phyloP scores from a whole-genome alignment of 345 rosid species.

The Aethionema arabicum region DNA sequence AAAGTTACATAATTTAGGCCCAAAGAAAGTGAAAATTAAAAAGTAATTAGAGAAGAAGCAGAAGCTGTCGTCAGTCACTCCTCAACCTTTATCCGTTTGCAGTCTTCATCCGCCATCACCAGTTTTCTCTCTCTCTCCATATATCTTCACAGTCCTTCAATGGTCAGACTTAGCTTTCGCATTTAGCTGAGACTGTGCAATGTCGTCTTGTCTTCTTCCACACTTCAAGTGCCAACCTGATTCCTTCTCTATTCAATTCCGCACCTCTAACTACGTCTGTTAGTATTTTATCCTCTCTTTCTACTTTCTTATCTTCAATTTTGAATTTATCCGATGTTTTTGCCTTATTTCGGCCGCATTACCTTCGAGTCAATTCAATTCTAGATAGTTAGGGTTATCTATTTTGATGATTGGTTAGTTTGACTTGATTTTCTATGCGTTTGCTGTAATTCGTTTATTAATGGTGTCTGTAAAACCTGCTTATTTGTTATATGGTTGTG shows the following conservation, averaged over 20 bases:
- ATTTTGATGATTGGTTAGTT: background rate
- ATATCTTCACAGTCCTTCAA: slow-evolving; percentile 34
- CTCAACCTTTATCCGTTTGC: slow-evolving; percentile 33
- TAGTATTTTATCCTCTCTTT: slow-evolving; percentile 20
- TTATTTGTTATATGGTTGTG: background rate
- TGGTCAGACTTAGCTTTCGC: slow-evolving; percentile 35
- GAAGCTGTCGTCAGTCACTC: slow-evolving; percentile 16
- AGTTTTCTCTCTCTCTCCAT: slow-evolving; percentile 28
- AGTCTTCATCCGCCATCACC: slow-evolving; percentile 44
- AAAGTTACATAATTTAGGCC: slow-evolving; percentile 15
- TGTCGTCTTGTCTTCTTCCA: slow-evolving; percentile 74
- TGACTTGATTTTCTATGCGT: background rate
- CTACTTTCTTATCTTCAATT: background rate
- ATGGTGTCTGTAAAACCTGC: background rate
- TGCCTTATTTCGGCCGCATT: background rate
- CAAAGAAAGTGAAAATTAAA: background rate
- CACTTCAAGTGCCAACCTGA: slow-evolving; percentile 92
- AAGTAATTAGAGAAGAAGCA: background rate
- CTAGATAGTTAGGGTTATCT: slow-evolving; percentile 9
- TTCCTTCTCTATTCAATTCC: slow-evolving; percentile 62
- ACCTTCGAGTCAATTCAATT: background rate
- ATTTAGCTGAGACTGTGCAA: slow-evolving; percentile 27
- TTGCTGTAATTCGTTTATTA: background rate
- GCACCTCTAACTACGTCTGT: slow-evolving; percentile 44
- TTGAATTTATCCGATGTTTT: background rate